Evolutionary conservation across 2,329 filamentous ascomycete species (phyloP), one percentile per base, ranked within the genome.

Genomic region (Plectosphaerella cucumerina): DNA sequence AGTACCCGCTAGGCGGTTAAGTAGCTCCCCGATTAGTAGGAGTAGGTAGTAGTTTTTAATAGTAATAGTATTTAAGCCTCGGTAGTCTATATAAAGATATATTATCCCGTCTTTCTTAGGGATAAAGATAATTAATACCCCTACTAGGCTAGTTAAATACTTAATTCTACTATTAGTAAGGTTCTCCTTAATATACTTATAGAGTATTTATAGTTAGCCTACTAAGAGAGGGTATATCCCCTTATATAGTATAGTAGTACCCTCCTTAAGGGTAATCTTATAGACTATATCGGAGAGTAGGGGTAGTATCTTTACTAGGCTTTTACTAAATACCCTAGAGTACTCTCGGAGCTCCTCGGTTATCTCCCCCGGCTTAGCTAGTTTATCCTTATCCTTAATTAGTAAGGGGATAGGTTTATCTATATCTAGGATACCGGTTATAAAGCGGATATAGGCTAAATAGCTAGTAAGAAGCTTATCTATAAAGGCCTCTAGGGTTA

Each of bases 1-100:
- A 3, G 55, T 56, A 23, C 55, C 48, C 2, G 44, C 21, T 8
- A 73, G 37, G 1, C 51, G 18, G 26, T 61, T 48, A 22, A 65
- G 48, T 0, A 61, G 63, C 48, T 72, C 60, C 12, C 47, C 50
- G 39, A 72, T 67, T 70, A 48, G 3, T 58, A 55, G 52, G 67
- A 67, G 1, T 57, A 47, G 50, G 71, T 59, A 37, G n/a, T 14
- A 34, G 31, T 34, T 34, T 14, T 34, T 34, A 34, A 34, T 14
- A 8, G 31, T 34, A 34, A 34, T 34, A 34, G 8, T 14, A 14
- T 34, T 34, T 8, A 34, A n/a, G n/a, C n/a, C 31, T 43, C 44
- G 21, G 2, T 43, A 44, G 4, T 49, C 6, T 12, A 22, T 43
- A 43, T 31, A 35, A 5, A 33, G 20, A 5, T 31, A 44, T 44